A percentile compares a stretch with the other conserved stretches of the same genome.
phyloP scores from a whole-genome alignment of 345 rosid genomes.

The Erodium maritimum region DNA sequence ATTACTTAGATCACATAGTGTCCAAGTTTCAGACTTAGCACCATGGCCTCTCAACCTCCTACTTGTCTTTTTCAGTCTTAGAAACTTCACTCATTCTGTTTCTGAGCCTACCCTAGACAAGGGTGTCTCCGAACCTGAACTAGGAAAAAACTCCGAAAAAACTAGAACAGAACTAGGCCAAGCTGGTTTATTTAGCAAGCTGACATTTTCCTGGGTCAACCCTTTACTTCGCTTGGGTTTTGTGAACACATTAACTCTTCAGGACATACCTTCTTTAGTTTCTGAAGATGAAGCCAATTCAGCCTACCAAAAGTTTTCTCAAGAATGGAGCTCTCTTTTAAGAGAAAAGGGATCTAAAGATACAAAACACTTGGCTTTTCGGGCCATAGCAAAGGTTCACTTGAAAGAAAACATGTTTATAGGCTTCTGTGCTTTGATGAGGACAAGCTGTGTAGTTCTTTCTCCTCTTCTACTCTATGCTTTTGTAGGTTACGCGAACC shows the following conservation, averaged over 20 bases:
- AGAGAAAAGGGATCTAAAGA: constrained; percentile 15
- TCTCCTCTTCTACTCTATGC: constrained; percentile 54
- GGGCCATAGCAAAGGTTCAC: constrained; percentile 34
- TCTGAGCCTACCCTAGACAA: constrained; percentile 9
- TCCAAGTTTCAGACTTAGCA: constrained; percentile 23
- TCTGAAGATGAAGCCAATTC: constrained; percentile 42
- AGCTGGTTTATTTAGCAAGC: constrained; percentile 35
- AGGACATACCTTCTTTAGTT: constrained; percentile 52
- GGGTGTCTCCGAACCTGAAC: constrained; percentile 33
- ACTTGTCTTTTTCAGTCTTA: constrained; percentile 44
- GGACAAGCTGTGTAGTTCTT: constrained; percentile 35
- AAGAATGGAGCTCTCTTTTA: constrained; percentile 31
- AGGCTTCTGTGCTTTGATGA: constrained; percentile 34
- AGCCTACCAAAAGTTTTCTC: constrained; percentile 42
- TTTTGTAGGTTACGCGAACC: constrained; percentile 45
- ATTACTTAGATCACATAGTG: constrained; percentile 19
- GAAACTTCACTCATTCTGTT: constrained; percentile 20
- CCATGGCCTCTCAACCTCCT: constrained; percentile 40
- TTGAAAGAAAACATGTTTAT: constrained; percentile 41
- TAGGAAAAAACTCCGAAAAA: constrained; percentile 18
- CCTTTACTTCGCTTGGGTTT: constrained; percentile 47
- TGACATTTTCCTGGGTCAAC: constrained; percentile 59
- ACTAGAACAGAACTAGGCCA: constrained; percentile 20
- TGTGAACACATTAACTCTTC: constrained; percentile 36
- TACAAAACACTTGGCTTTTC: constrained; percentile 32